Base-by-base conservation (phyloP, 208 protist species). In the Trypanosoma scelopori region DNA sequence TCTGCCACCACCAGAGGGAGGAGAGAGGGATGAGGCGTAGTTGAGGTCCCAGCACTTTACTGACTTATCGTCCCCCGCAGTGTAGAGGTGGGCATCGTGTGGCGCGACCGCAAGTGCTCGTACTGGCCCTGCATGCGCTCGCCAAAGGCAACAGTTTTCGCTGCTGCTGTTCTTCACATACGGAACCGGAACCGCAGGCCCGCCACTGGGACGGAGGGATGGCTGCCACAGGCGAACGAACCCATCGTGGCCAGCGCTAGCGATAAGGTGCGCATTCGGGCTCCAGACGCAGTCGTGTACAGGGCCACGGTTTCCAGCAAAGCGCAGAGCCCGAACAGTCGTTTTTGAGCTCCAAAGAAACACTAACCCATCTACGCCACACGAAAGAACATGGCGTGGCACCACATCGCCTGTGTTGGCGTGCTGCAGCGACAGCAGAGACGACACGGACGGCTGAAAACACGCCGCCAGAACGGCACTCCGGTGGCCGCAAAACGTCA, bases 1-100 rank as follows among this genome's bases (percentile, higher is more conserved):
- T 6, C 32, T 63, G 2, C 39, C 59, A 12, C 55, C 37, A 0
- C 67, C 45, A 6, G 55, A 27, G 16, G 57, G 7, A n/a, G 72
- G 25, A 48, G 37, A 22, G 7, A 37, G 6, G 45, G 52, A 60
- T 51, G 74, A 16, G 27, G 49, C 58, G 59, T 74, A 74, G 53
- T 77, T 74, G 7, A 93, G 65, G 60, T 92, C 82, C 85, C 90
- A 96, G 49, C 68, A 70, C 66, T 96, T 96, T n/a, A 94, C 77
- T 12, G 78, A 63, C 67, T 94, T 94, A 69, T 96, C 91, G 43
- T 94, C 84, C 16, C 87, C 88, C 35, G 73, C 80, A 28, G 87
- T 93, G 70, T 87, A 92, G 20, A 96, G 55, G 37, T 81, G 57
- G 42, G 87, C 78, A 50, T 79, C 80, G 49, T 94, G 78, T 35